Base-by-base conservation (phyloP, 1,139 yeast species). In the Geotrichum reessii region DNA sequence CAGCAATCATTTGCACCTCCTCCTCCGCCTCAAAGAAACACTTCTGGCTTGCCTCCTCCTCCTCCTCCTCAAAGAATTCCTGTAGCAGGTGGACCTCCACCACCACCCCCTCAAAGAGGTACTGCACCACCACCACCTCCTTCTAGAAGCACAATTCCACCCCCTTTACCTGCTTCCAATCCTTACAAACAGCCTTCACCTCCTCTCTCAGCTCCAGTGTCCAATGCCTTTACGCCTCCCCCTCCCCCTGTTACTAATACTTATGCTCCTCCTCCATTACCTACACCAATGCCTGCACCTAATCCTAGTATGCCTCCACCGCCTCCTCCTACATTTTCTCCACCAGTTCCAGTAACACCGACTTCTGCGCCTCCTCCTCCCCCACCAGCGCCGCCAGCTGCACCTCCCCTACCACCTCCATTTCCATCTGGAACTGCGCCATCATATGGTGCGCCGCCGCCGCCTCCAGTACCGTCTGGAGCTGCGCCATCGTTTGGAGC, bases 351-450 rank as follows among this genome's bases (percentile, higher is more conserved):
- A 24, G 55, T 55, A n/a, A 59, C 62, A 14, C 56, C 67, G 25
- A 66, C 65, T 4, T 68, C 73, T 27, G 58, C 65, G 19, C 67
- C 71, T n/a, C 66, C 73, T 27, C 68, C 70, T 3, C 67, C 74
- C 17, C 71, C 74, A 25, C 67, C 71, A 6, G 37, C 37, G 37
- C 61, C 66, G 8, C 67, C 71, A 7, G 64, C 64, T 22, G 67
- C 71, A 24, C 67, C 69, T 31, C 73, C 75, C 3, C 69, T 70
- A 5, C 68, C 71, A 1, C 71, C 76, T n/a, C 71, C 78, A 9
- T 74, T 76, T 21, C 76, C 79, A 19, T 67, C 72, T 1, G n/a
- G n/a, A n/a, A n/a, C n/a, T n/a, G n/a, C n/a, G n/a, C 66, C 71
- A 9, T 40, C 62, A 37, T 52, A 54, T 19, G 53, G 61, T 6